Percentiles rank a stretch among this genome's conserved stretches.
phyloP scores from a whole-genome alignment of 768 basidiomycete genomes.

The Xanthoconium purpureum region DNA sequence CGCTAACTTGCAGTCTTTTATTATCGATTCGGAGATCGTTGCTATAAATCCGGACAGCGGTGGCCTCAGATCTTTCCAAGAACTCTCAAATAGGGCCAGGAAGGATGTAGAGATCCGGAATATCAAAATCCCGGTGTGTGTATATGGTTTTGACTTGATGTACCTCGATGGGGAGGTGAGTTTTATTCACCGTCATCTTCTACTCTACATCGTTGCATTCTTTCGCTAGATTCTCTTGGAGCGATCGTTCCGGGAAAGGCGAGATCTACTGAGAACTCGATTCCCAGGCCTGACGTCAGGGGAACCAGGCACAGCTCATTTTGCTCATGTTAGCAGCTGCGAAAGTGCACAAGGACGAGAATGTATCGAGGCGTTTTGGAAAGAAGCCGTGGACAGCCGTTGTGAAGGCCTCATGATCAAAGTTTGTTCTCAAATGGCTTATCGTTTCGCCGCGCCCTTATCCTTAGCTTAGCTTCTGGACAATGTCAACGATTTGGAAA shows the following conservation, averaged over 20 bases:
- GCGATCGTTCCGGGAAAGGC: conserved; percentile 66
- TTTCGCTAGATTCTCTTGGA: conserved; percentile 58
- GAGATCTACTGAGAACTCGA: conserved; percentile 56
- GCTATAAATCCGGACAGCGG: conserved; percentile 69
- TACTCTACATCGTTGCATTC: conserved; percentile 1
- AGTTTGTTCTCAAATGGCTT: conserved; percentile 35
- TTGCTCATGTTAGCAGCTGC: conserved; percentile 71
- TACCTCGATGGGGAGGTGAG: conserved; percentile 75
- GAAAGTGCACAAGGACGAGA: conserved; percentile 61
- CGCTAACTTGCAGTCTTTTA: conserved; percentile 54
- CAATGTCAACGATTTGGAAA: conserved; percentile 41
- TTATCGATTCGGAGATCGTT: conserved; percentile 85
- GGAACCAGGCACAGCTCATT: conserved; percentile 51
- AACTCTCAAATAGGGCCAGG: conserved; percentile 78
- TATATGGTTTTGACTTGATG: conserved; percentile 90
- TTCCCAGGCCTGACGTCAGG: conserved; percentile 53
- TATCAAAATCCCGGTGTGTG: conserved; percentile 75
- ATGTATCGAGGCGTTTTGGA: conserved; percentile 74
- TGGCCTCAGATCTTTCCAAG: conserved; percentile 76
- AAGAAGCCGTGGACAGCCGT: conserved; percentile 66
- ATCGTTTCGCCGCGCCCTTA: conserved; percentile 2
- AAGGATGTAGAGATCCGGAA: conserved; percentile 77
- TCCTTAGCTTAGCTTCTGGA: conserved; percentile 59
- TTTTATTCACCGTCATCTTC: background rate
- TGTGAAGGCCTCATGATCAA: conserved; percentile 97